Base-by-base conservation (phyloP, 768 basidiomycete genomes). In the Psilocybe cyanescens region DNA sequence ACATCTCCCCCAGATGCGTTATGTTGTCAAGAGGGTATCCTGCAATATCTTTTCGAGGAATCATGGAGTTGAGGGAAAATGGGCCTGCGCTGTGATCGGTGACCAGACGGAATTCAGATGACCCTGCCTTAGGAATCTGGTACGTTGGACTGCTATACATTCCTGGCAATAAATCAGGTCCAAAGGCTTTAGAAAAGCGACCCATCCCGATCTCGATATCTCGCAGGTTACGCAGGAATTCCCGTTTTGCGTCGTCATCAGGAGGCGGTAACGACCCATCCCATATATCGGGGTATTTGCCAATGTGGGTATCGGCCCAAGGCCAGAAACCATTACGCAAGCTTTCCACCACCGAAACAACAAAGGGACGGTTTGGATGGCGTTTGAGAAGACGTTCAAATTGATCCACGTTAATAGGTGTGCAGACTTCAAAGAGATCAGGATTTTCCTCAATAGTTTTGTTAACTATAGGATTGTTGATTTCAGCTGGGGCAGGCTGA, bases 281-380 rank as follows among this genome's bases (percentile, higher is more conserved):
- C 24, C 63, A 62, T 0, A 66, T 71, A 7, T 39, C 52, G 16
- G 73, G 76, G 30, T 67, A 70, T 3, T 24, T 59, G 1, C 48
- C 55, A 19, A 63, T 28, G 44, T 49, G 52, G 4, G 74, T 75
- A 14, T 75, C 60, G 0, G 76, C 76, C 57, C 60, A 78, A 0
- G 82, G 83, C 82, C 81, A 83, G 64, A 82, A 82, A 1, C 82
- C 81, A 1, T 77, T 64, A 0, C 66, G 58, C 0, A 84, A 67
- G 0, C 71, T 70, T 0, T 30, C 7, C 7, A 61, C 37, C 1
- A 82, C 73, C 0, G 76, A 82, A 0, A 63, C 3, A 0, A 82
- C 79, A 29, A 79, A 75, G 0, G 65, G 44, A 8, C 60, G 72
- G 53, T 81, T 82, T 0, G 80, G 78, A 60, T 82, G 81, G 2